Base-by-base conservation (phyloP, 2,329 filamentous ascomycete genomes). In the Cladosporium sp. region DNA sequence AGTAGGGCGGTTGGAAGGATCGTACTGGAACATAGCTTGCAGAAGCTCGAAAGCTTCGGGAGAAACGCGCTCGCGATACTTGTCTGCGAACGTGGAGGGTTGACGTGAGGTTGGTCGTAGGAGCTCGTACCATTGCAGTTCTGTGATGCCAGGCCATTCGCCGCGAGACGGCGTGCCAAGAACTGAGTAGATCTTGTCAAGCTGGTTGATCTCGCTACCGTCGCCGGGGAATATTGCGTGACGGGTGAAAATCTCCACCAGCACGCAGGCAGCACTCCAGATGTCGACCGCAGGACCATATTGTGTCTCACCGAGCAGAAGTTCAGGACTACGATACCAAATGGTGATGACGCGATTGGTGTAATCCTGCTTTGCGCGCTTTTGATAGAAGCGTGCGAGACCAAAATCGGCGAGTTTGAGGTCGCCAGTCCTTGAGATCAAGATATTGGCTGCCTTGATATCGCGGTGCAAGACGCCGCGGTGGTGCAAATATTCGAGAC, bases 331-430 rank as follows among this genome's bases (percentile, higher is more conserved):
- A 4, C 93, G 88, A 77, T 97, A 97, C 96, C 96, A 99, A 70
- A 99, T 97, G 2, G 95, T 99, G 75, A 99, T 97, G 72, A 99
- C 96, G 40, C 95, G 91, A 76, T 99, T 99, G 1, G 95, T 99
- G 78, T 99, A 99, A 77, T 99, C 94, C 56, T 96, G 86, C 77
- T 95, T 91, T 67, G 90, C 89, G 59, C 90, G 89, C 77, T 99
- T 99, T 37, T 93, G 91, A 75, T 97, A 99, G 79, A 99, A 99
- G 44, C 96, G 89, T 14, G 95, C 95, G 16, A 99, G 86, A 23
- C 95, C 95, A 77, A 99, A 99, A 77, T 99, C 94, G 49, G 94
- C 94, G 71, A 98, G 84, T 83, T 98, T 98, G 77, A 98, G 94
- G 75, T 92, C 93, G 74, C 94, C 94, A 4, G 86, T 84, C 71